Percentiles rank a stretch among this genome's conserved stretches.
phyloP scores from a whole-genome alignment of 1,284 basidiomycete genomes.

The Thecaphora frezii region DNA sequence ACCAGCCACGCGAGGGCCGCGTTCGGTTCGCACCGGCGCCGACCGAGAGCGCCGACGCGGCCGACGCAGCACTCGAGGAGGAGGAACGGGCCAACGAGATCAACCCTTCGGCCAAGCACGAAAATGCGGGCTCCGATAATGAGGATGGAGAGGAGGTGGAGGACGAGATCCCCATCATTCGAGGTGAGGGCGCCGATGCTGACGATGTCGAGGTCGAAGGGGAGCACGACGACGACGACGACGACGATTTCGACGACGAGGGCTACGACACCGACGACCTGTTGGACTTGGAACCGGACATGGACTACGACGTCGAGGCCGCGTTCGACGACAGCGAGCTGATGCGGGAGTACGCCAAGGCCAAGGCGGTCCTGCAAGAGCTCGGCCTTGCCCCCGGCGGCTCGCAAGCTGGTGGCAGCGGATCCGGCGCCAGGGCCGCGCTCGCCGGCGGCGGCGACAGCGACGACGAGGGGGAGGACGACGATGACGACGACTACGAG shows the following conservation, averaged over 20 bases:
- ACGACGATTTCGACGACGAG: constrained; percentile 45
- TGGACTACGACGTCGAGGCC: constrained; percentile 28
- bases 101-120: constrained; percentile 52
- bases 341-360: constrained; percentile 47
- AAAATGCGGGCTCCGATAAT: constrained; percentile 55
- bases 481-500: constrained; percentile 23
- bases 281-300: constrained; percentile 37
- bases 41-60: not conserved
- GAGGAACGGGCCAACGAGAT: constrained; percentile 16
- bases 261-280: constrained; percentile 53
- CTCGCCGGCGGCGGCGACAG: not conserved
- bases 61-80: constrained; percentile 10
- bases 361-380: constrained; percentile 35
- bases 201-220: constrained; percentile 74
- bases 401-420: constrained; percentile 3
- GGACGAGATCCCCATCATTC: constrained; percentile 30
- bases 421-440: not conserved
- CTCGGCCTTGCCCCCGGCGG: constrained; percentile 18
- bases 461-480: constrained; percentile 20
- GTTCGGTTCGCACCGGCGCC: constrained; percentile 27
- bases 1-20: constrained; percentile 28
- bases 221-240: constrained; percentile 27
- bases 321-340: constrained; percentile 37
- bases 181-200: constrained; percentile 54
- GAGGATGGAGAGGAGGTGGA: constrained; percentile 67